Evolutionary conservation across 805 yeast species (phyloP).

Genomic region (Lachancea thermotolerans): DNA sequence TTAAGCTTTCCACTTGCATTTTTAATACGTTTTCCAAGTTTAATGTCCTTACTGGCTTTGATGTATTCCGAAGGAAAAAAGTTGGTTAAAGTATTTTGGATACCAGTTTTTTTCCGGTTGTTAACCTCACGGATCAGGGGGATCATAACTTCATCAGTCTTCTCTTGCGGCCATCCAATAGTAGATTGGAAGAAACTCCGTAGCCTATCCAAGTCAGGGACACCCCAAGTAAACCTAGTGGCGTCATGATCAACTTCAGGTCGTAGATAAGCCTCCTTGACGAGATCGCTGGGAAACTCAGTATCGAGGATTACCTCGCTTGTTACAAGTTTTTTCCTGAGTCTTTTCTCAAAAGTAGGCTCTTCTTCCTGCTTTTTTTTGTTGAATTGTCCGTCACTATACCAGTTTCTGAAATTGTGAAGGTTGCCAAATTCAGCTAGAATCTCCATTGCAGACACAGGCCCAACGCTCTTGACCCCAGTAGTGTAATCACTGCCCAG

Average conservation of each 20-base stretch:
- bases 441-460: constrained; percentile 85
- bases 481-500: constrained; percentile 94
- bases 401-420: constrained; percentile 35
- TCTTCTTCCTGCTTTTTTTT: constrained; percentile 36
- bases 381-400: constrained; percentile 36
- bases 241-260: constrained; percentile 84
- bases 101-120: constrained; percentile 45
- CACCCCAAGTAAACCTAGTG: constrained; percentile 83
- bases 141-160: constrained; percentile 73
- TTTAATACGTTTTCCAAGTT: constrained; percentile 54
- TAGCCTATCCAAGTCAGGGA: constrained; percentile 74
- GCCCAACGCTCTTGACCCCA: constrained; percentile 90
- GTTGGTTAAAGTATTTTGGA: constrained; percentile 56
- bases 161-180: constrained; percentile 73
- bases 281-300: constrained; percentile 62
- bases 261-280: constrained; percentile 62
- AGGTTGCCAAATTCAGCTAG: constrained; percentile 70
- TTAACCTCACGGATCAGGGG: constrained; percentile 83
- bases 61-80: constrained; percentile 59
- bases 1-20: constrained; percentile 49
- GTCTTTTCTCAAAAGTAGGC: constrained; percentile 46
- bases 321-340: constrained; percentile 48
- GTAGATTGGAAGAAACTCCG: constrained; percentile 60
- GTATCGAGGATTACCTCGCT: constrained; percentile 52
- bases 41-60: constrained; percentile 39